A percentile compares a stretch with the other conserved stretches of the same genome.
Evolutionary conservation across 108 stramenopile genomes (phyloP).

Genomic region (Bacterosira constricta): DNA sequence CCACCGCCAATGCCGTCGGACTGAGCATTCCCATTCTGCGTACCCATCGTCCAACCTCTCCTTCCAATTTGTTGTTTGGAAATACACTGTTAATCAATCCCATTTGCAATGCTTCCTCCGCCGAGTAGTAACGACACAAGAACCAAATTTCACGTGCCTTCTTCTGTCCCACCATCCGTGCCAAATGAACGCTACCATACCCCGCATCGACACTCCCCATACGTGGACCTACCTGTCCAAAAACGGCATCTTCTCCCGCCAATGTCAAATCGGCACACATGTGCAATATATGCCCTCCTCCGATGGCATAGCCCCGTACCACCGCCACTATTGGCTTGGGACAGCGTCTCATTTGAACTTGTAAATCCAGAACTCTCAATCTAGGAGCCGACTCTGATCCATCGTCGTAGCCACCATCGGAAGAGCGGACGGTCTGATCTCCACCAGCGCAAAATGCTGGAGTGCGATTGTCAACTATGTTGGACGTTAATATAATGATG

Average conservation of each 20-base stretch:
- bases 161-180: conserved; percentile 91
- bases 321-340: conserved; percentile 95
- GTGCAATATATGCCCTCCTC: conserved; percentile 96
- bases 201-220: conserved; percentile 97
- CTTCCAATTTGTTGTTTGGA: conserved; percentile 70
- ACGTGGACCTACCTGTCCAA: conserved; percentile 92
- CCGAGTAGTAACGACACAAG: conserved; percentile 81
- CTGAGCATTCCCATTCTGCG: conserved; percentile 85
- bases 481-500: conserved; percentile 83
- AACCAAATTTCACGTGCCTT: conserved; percentile 95
- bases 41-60: conserved; percentile 88
- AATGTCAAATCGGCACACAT: conserved; percentile 93
- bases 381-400: conserved; percentile 85
- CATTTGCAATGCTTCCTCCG: conserved; percentile 87
- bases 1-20: conserved; percentile 90
- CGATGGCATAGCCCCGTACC: conserved; percentile 93
- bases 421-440: conserved; percentile 85
- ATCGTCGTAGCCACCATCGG: conserved; percentile 89
- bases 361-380: conserved; percentile 85
- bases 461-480: conserved; percentile 57
- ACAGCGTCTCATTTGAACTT: conserved; percentile 93
- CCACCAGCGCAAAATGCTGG: conserved; percentile 95
- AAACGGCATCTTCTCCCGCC: conserved; percentile 82
- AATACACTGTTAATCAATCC: conserved; percentile 90
- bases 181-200: conserved; percentile 90